Base-by-base conservation (phyloP, 1,284 basidiomycete species). In the Ceratobasidium sp. region DNA sequence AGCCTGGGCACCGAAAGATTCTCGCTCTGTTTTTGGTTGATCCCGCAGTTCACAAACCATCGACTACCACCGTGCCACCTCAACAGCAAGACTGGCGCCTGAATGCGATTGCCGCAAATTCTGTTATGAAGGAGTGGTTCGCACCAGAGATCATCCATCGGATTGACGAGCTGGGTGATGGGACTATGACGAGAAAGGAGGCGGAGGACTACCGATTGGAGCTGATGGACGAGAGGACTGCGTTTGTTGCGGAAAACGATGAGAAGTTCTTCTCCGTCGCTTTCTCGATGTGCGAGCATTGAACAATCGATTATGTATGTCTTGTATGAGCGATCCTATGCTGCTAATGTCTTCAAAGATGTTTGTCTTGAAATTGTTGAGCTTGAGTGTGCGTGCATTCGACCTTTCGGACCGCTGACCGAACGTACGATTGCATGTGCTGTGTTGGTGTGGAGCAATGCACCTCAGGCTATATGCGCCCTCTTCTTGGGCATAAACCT, bases 11-110 rank as follows among this genome's bases (percentile, higher is more conserved):
- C 73, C 82, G 85, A 47, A 87, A 87, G 78, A 85, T 89, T 48
- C 78, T 88, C 7, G 84, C 84, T 0, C 79, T 88, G 27, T 88
- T 87, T 80, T 82, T 89, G 19, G 85, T 87, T 51, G 86, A 88
- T 78, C 86, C 87, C 0, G 80, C 84, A 64, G 79, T 84, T 22
- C 79, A 47, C n/a, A 82, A 85, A 33, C 82, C 81, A 9, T 85
- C 84, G 0, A 85, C 86, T 0, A 82, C 79, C 2, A 77, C 85
- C 72, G 82, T 88, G 0, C 84, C 86, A 0, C 84, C 84, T 19
- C 87, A 87, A 78, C 83, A 82, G 69, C 65, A 79, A 41, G 81
- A 83, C n/a, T 85, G 85, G 83, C 82, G 81, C 78, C 63, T 74
- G 24, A 76, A 79, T 41, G 79, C 75, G 24, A 15, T 77, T 50